These are phyloP conservation scores for Parastagonospora avenae DNA, from an alignment of 2,329 filamentous ascomycete species.

Conservation along the genomic window DNA sequence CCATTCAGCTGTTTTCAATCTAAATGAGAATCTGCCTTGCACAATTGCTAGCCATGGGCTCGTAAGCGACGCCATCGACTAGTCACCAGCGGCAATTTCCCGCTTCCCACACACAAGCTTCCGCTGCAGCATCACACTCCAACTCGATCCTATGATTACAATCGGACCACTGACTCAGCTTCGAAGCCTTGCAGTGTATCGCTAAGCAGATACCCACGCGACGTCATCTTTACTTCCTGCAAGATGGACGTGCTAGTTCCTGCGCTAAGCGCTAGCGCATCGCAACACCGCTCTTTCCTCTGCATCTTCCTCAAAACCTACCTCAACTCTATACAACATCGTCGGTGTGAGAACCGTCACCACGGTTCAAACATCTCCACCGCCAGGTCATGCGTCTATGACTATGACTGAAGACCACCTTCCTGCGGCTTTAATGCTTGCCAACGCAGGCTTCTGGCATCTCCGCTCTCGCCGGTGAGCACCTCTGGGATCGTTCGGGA, in stretches of 20 bases:
- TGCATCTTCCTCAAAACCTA: constrained; percentile 9
- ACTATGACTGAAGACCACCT: constrained; percentile 9
- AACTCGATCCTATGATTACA: constrained; percentile 1
- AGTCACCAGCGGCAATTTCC: not conserved
- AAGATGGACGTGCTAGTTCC: constrained; percentile 4
- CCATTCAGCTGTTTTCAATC: constrained; percentile 13
- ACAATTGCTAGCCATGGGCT: constrained; percentile 1
- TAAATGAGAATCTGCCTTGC: constrained; percentile 21
- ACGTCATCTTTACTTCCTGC: constrained; percentile 17
- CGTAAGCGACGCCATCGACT: constrained; percentile 3
- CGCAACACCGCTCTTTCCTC: constrained; percentile 36
- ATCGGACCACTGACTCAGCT: constrained; percentile 1
- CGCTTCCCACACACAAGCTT: not conserved
- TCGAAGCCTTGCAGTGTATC: constrained; percentile 9
- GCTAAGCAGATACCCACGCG: constrained; percentile 9
- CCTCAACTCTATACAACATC: constrained; percentile 9
- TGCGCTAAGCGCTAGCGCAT: constrained; percentile 9
- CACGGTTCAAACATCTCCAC: constrained; percentile 8
- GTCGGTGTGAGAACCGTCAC: constrained; percentile 41
- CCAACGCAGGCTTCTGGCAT: constrained; percentile 10
- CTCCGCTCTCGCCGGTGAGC: constrained; percentile 17
- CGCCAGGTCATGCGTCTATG: constrained; percentile 4
- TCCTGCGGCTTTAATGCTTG: constrained; percentile 8
- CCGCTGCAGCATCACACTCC: not conserved
- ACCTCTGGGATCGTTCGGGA: constrained; percentile 7